A percentile compares a stretch with the other conserved stretches of the same genome.
Evolutionary conservation across 2,329 filamentous ascomycete genomes (phyloP).

Genomic region (Ascochyta koolunga): DNA sequence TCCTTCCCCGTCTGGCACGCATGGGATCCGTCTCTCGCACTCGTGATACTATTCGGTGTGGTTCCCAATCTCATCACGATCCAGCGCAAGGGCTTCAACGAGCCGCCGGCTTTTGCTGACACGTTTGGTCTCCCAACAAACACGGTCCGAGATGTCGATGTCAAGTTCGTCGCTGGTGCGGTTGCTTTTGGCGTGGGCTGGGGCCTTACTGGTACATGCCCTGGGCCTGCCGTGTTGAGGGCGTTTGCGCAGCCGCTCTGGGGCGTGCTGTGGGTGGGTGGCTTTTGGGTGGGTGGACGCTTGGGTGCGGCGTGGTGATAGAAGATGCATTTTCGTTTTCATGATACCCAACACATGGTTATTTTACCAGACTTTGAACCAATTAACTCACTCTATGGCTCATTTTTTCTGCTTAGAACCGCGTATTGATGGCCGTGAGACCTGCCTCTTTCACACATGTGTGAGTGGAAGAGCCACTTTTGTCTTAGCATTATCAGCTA

Average conservation of each 20-base stretch:
- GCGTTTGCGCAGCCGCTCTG: conserved; percentile 55
- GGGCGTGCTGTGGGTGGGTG: conserved; percentile 55
- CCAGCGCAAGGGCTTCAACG: conserved; percentile 28
- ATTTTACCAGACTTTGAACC: too few species aligned
- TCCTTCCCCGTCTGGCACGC: conserved; percentile 49
- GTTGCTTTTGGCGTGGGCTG: conserved; percentile 58
- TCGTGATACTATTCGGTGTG: conserved; percentile 58
- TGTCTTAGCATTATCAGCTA: not conserved
- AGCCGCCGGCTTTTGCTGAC: conserved; percentile 51
- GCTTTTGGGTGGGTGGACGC: conserved; percentile 52
- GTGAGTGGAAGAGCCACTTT: not conserved
- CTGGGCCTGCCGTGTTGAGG: conserved; percentile 58
- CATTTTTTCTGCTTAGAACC: too few species aligned
- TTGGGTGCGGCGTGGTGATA: not conserved
- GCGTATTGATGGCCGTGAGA: too few species aligned
- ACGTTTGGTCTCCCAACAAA: conserved; percentile 53
- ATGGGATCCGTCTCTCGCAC: conserved; percentile 58
- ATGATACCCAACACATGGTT: too few species aligned
- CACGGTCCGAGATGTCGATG: conserved; percentile 55
- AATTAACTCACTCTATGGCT: too few species aligned
- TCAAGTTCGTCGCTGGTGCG: conserved; percentile 56
- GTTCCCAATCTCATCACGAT: conserved; percentile 52
- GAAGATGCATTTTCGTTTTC: not conserved
- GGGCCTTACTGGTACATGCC: conserved; percentile 59
- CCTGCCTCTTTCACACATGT: too few species aligned